phyloP scores from a whole-genome alignment of 1,139 yeast species.

The Saccharomyces hybrid region DNA sequence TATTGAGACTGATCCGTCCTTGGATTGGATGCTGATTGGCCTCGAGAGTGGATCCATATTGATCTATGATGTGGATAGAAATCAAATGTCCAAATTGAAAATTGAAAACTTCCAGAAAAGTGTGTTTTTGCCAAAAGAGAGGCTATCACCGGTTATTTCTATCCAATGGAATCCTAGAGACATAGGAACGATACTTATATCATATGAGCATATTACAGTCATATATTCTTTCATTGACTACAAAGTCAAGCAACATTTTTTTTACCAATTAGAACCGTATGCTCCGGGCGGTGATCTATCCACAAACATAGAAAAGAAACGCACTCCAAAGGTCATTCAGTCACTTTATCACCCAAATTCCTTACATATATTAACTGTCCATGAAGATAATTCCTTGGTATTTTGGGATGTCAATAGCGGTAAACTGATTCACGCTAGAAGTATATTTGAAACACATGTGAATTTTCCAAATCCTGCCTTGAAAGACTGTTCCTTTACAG shows the following conservation, averaged over 20 bases:
- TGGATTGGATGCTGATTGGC: constrained; percentile 83
- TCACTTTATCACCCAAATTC: constrained; percentile 93
- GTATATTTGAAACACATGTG: constrained; percentile 55
- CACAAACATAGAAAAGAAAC: constrained; percentile 12
- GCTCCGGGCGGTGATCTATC: constrained; percentile 52
- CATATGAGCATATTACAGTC: constrained; percentile 64
- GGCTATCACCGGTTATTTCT: constrained; percentile 50
- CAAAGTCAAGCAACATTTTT: constrained; percentile 46
- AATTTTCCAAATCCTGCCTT: constrained; percentile 41
- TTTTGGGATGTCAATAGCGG: constrained; percentile 90
- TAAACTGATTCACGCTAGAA: constrained; percentile 63
- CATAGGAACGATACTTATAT: constrained; percentile 63
- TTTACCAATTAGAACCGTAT: constrained; percentile 50
- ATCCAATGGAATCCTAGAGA: constrained; percentile 85
- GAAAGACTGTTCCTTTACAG: constrained; percentile 8
- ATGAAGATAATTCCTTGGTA: constrained; percentile 72
- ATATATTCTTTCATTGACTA: constrained; percentile 59
- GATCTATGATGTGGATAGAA: constrained; percentile 77
- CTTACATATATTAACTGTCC: constrained; percentile 68
- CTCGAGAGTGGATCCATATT: constrained; percentile 63
- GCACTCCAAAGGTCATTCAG: constrained; percentile 47
- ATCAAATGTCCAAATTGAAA: constrained; percentile 54
- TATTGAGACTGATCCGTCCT: constrained; percentile 69
- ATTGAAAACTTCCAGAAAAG: constrained; percentile 65
- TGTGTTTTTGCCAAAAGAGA: constrained; percentile 30